phyloP scores from a whole-genome alignment of 345 rosid genomes.

The Bretschneidera sinensis region DNA sequence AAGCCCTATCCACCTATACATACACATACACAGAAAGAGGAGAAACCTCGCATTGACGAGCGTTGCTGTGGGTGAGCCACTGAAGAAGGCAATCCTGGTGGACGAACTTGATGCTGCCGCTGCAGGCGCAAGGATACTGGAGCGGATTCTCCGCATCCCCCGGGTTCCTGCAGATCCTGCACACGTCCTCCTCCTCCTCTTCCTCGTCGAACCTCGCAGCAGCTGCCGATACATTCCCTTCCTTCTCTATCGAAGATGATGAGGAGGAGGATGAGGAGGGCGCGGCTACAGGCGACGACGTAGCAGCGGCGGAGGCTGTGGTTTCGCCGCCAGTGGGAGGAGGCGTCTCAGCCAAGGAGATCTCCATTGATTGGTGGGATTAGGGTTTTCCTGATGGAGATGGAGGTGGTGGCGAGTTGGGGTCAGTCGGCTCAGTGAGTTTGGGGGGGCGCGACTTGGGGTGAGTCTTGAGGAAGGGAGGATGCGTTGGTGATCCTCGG shows the following conservation, averaged over 20 bases:
- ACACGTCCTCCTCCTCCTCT: slow-evolving; percentile 92
- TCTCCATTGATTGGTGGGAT: slow-evolving; percentile 25
- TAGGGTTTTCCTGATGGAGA: not conserved
- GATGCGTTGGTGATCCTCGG: not conserved
- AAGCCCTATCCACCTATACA: not conserved
- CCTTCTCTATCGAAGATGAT: slow-evolving; percentile 13
- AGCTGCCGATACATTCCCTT: slow-evolving; percentile 17
- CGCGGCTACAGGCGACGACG: not conserved
- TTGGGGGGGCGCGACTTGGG: not conserved
- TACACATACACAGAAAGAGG: not conserved
- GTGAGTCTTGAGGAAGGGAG: not conserved
- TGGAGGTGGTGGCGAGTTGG: slow-evolving; percentile 3
- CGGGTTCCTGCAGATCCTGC: slow-evolving; percentile 98
- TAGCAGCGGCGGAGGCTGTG: slow-evolving; percentile 16
- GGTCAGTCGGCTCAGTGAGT: slow-evolving; percentile 29
- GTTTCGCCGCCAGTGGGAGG: slow-evolving; percentile 23
- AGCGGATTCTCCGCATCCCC: slow-evolving; percentile 92
- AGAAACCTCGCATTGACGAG: slow-evolving; percentile 98
- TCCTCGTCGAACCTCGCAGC: slow-evolving; percentile 46
- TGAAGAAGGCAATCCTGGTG: slow-evolving; percentile 98
- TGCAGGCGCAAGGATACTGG: slow-evolving; percentile 93
- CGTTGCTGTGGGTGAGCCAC: slow-evolving; percentile 99
- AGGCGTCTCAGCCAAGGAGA: slow-evolving; percentile 28
- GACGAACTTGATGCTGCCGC: slow-evolving; percentile 97
- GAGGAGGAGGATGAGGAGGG: slow-evolving; percentile 1